Conservation (phyloP, 305 asterid species). For the Solanum hybrid region DNA sequence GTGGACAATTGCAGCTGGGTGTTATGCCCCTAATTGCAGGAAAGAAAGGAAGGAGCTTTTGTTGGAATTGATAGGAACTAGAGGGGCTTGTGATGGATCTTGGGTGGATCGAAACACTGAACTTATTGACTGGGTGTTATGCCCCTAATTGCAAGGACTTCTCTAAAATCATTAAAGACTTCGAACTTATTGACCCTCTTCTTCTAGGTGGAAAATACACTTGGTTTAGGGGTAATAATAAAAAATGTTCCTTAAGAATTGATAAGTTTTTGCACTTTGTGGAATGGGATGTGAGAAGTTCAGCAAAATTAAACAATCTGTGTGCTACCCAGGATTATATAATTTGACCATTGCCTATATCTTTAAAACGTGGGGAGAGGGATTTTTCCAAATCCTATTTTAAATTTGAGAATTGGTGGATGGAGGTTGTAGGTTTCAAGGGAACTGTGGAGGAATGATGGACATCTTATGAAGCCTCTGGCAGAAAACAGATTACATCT, state of each 20-base stretch:
- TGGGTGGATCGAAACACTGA: not conserved
- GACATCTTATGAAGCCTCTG: not conserved
- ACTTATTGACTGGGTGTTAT: not conserved
- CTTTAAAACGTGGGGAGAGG: not conserved
- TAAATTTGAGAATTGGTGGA: not conserved
- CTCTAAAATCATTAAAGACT: not conserved
- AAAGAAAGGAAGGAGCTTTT: not conserved
- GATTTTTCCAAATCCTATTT: not conserved
- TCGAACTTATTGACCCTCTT: not conserved
- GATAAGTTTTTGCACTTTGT: not conserved
- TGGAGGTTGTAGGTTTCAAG: not conserved
- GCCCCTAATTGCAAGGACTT: not conserved
- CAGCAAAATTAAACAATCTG: not conserved
- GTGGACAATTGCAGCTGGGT: not conserved
- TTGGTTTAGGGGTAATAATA: not conserved
- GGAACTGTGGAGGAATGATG: not conserved
- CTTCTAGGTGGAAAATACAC: not conserved
- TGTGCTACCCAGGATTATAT: not conserved
- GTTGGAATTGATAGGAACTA: not conserved
- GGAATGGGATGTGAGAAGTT: not conserved
- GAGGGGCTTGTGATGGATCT: not conserved
- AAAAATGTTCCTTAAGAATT: not conserved
- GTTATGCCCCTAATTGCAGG: not conserved
- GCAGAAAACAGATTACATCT: not conserved
- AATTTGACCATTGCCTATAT: not conserved